Base-by-base conservation (phyloP, 495 filamentous ascomycete species). In the Rhypophila decipiens region DNA sequence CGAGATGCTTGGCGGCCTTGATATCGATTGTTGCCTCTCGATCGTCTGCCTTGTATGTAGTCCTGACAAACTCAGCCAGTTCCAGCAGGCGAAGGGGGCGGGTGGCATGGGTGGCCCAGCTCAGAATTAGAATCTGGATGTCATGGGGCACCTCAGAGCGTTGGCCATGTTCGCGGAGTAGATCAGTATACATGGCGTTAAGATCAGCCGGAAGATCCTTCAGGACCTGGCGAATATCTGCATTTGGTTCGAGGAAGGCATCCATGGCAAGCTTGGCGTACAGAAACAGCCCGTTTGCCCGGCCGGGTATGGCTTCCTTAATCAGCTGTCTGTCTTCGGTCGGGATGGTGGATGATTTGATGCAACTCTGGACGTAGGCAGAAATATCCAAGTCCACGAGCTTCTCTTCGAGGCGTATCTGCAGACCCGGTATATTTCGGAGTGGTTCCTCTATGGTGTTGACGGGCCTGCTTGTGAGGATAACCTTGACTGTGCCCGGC, bases 21-120 rank as follows among this genome's bases (percentile, higher is more conserved):
- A 51, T 27, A 1, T 52, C 48, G 7, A 35, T 31, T 13, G 13
- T 7, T 31, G 27, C 27, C 13, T 7, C 7, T 31, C 31, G 31
- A 2, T 22, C 40, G 9, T 27, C 9, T 24, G 36, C 3, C 21
- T 51, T 42, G 36, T 56, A 38, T n/a, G 49, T 44, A 37, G 54
- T 46, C 36, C 65, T 56, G 12, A 72, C 42, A 44, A 71, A 56
- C 11, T 61, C 61, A 13, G 74, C 69, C 42, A 77, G 37, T 44
- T 80, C 77, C 1, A 76, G 55, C 5, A 78, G 57, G 24, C 75
- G 73, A 5, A 79, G 59, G 1, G 76, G 74, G 2, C 75, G 68
- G 15, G 60, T 65, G 2, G 75, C 59, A 50, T 77, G 75, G 0
- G 71, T 78, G 18, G 72, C 67, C 52, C 64, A 72, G 29, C 68